phyloP scores from a whole-genome alignment of 2,329 filamentous ascomycete species.

The Colletotrichum spaethianum region DNA sequence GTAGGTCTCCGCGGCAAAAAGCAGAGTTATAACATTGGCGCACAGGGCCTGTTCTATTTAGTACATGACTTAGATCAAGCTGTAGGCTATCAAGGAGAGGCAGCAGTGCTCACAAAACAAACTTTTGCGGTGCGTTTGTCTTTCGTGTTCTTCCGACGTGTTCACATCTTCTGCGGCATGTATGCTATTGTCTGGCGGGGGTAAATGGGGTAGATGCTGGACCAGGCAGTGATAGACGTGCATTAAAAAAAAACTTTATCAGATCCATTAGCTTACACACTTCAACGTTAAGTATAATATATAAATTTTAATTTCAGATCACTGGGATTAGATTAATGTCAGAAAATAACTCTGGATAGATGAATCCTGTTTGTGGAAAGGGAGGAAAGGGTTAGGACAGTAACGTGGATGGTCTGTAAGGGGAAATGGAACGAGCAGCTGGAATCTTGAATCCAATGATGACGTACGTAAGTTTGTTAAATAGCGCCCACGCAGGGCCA shows the following conservation, averaged over 20 bases:
- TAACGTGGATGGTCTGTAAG: neutral
- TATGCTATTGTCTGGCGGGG: neutral
- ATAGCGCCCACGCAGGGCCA: neutral
- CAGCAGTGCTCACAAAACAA: slow-evolving; percentile 43
- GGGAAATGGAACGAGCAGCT: neutral
- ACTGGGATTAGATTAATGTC: too few relatives aligned
- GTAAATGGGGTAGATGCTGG: neutral
- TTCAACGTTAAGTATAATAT: too few relatives aligned
- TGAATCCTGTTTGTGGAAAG: neutral
- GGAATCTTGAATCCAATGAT: neutral
- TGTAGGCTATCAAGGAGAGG: slow-evolving; percentile 54
- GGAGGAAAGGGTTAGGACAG: too few relatives aligned
- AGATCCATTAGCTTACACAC: neutral
- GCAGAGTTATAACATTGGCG: slow-evolving; percentile 35
- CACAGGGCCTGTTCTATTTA: slow-evolving; percentile 31
- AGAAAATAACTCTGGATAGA: too few relatives aligned
- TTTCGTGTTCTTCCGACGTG: neutral
- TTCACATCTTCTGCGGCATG: neutral
- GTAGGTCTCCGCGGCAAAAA: slow-evolving; percentile 54
- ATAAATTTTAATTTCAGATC: too few relatives aligned
- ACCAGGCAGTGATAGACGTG: neutral
- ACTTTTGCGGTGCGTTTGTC: neutral
- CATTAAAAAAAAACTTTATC: neutral
- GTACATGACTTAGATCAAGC: slow-evolving; percentile 47
- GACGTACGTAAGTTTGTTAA: neutral